phyloP scores from a whole-genome alignment of 177 flowering plant genomes.

The Telopea speciosissima region DNA sequence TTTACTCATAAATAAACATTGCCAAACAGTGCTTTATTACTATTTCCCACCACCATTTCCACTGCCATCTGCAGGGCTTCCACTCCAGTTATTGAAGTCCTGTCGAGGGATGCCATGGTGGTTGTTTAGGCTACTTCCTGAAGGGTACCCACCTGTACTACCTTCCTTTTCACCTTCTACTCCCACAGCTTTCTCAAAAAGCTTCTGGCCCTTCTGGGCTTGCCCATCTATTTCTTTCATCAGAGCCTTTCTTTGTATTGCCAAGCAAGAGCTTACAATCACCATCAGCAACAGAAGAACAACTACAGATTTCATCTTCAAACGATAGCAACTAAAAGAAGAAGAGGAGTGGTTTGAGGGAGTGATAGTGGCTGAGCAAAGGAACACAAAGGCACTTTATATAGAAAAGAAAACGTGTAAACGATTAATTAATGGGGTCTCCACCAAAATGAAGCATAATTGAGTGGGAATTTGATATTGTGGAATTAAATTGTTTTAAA shows the following conservation, averaged over 20 bases:
- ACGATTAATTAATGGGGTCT: constrained; percentile 13
- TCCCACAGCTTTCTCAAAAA: not conserved
- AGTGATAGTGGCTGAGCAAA: not conserved
- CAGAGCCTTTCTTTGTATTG: constrained; percentile 2
- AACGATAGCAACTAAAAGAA: no score
- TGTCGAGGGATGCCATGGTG: constrained; percentile 36
- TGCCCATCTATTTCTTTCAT: constrained; percentile 6
- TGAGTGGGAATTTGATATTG: constrained; percentile 9
- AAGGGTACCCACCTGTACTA: constrained; percentile 3
- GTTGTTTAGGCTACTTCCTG: constrained; percentile 14
- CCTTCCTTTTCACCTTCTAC: not conserved
- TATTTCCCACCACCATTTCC: no score
- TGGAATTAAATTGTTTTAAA: constrained; percentile 9
- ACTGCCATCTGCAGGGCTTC: no score
- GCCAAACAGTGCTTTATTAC: no score
- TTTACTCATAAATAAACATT: no score
- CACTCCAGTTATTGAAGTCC: constrained; percentile 11
- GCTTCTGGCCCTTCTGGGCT: constrained; percentile 1
- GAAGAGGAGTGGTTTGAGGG: not conserved
- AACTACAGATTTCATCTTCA: constrained; percentile 13
- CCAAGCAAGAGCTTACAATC: constrained; percentile 10
- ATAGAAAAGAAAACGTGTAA: no score
- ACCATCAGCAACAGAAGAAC: constrained; percentile 12
- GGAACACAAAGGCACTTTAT: not conserved
- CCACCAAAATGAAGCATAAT: constrained; percentile 19